Evolutionary conservation across 2,329 filamentous ascomycete genomes (phyloP).

Genomic region (Lachnellula arida): DNA sequence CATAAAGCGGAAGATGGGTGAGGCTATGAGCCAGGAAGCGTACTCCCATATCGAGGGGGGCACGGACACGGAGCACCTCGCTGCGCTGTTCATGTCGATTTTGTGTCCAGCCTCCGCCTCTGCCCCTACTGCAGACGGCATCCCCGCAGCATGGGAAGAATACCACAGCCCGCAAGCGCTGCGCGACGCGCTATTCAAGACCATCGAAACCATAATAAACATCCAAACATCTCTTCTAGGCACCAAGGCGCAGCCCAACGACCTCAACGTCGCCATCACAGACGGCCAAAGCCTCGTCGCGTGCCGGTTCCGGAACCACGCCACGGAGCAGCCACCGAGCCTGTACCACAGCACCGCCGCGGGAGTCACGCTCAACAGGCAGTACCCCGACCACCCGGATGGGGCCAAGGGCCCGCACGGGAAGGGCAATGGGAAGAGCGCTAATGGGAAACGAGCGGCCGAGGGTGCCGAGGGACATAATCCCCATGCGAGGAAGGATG

Average conservation of each 20-base stretch:
- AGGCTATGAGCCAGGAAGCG: conserved; percentile 41
- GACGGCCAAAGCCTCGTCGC: conserved; percentile 46
- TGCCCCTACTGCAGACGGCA: not conserved
- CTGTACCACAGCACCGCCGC: conserved; percentile 47
- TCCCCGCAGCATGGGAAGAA: conserved; percentile 35
- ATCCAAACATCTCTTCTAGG: conserved; percentile 42
- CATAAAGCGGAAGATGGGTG: conserved; percentile 42
- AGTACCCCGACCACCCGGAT: conserved; percentile 46
- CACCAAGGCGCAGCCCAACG: conserved; percentile 39
- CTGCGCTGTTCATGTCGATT: conserved; percentile 36
- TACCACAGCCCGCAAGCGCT: conserved; percentile 40
- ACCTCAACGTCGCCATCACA: conserved; percentile 48
- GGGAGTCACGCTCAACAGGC: conserved; percentile 47
- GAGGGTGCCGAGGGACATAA: conserved; percentile 19
- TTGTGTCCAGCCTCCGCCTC: conserved; percentile 14
- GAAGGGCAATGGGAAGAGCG: conserved; percentile 1
- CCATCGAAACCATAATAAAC: conserved; percentile 39
- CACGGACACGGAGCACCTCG: conserved; percentile 50
- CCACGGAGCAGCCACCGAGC: conserved; percentile 45
- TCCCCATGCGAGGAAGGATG: conserved; percentile 29
- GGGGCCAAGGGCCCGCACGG: conserved; percentile 33
- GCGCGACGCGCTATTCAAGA: conserved; percentile 38
- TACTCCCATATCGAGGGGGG: conserved; percentile 45
- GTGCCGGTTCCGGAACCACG: conserved; percentile 48
- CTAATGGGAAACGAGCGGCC: conserved; percentile 18